A percentile compares a stretch with the other conserved stretches of the same genome.
Conservation (phyloP, 1,139 yeast species). For the Saccharomyces hybrid region DNA sequence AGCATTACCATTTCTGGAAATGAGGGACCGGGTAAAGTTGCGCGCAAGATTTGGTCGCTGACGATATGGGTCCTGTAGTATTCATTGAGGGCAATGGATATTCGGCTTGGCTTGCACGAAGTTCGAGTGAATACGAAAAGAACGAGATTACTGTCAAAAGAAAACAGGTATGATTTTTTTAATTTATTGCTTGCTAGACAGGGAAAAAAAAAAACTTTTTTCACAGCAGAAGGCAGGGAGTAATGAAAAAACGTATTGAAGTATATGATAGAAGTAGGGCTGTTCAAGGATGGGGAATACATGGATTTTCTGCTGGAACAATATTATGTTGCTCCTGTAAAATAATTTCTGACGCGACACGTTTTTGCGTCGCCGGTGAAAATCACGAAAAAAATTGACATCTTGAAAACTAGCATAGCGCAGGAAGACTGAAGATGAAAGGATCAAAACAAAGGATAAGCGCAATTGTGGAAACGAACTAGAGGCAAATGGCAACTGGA, state of each 20-base stretch:
- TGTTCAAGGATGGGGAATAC: neutral
- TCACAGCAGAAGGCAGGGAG: neutral
- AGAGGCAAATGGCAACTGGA: neutral
- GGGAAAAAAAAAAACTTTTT: too few species aligned
- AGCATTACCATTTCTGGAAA: neutral
- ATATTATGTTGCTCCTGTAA: neutral
- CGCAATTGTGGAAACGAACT: neutral
- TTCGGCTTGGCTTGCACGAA: neutral
- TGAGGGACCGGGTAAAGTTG: neutral
- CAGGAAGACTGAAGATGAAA: neutral
- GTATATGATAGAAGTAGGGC: neutral
- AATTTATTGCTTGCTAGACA: too few species aligned
- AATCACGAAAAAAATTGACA: conserved; percentile 1
- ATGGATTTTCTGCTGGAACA: neutral
- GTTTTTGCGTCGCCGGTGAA: conserved; percentile 1
- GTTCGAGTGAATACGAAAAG: neutral
- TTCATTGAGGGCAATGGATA: too few species aligned
- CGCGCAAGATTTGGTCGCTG: neutral
- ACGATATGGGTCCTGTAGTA: too few species aligned
- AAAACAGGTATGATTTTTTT: neutral
- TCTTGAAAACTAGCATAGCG: neutral
- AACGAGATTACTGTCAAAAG: neutral
- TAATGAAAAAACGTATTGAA: neutral
- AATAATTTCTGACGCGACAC: neutral
- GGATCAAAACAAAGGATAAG: neutral